Evolutionary conservation across 176 grass and related monocot genomes (phyloP), one percentile per base, ranked within the genome.

Genomic region (bread wheat (Triticum aestivum)): DNA sequence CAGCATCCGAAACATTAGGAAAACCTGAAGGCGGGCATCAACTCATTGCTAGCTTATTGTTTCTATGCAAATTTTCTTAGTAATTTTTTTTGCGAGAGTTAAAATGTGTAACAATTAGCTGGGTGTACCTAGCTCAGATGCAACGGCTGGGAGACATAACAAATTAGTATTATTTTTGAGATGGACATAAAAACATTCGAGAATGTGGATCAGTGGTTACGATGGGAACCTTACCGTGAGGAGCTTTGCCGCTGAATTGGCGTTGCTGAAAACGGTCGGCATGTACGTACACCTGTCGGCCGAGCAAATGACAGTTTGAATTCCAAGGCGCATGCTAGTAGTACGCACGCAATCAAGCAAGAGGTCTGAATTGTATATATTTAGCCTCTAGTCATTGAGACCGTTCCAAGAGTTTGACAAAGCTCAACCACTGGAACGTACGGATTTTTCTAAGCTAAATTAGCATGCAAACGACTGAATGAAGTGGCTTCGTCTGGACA

Each of bases 241-340:
- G 59, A 80, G 41, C 30, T 80, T 89, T 5, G 75, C 58, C 82
- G 33, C 66, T 68, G 75, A 89, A 73, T 66, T 51, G 14, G 14
- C 5, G 47, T 75, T 85, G 87, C 76, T 2, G 11, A 54, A 18
- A 54, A 54, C 5, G 76, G 34, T 75, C 82, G 76, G 34, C 79
- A 82, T 72, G 29, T 74, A 1, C 20, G 27, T 78, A 72, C 65
- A 86, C 79, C 78, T 90, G 64, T 86, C 79, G 26, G 84, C 9
- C n/a, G 21, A 73, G 23, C 33, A 27, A 26, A 73, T 33, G 79
- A 79, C 84, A 65, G 54, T 78, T 86, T 77, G 83, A 86, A 71
- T 62, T 52, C 20, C 21, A 47, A 59, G 33, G 27, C 33, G 39
- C 33, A 49, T 45, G 34, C 35, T 35, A 8, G 4, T 42, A 56